Evolutionary conservation across 2,329 filamentous ascomycete genomes (phyloP).

Genomic region (Fusarium devonianum): DNA sequence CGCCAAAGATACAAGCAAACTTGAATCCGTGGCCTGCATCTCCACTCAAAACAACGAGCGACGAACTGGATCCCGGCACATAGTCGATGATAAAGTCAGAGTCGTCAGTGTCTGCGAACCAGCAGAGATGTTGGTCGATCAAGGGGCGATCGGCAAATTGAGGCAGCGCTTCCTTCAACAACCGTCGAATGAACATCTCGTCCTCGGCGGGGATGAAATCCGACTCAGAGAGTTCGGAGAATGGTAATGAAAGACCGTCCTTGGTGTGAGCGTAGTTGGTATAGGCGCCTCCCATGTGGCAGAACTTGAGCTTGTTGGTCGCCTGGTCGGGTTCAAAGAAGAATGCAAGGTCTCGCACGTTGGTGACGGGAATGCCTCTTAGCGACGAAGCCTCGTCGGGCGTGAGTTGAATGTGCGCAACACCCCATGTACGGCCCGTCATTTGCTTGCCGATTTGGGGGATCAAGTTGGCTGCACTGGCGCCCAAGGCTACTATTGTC

Average conservation of each 20-base stretch:
- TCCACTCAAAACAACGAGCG: constrained; percentile 14
- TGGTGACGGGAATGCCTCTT: constrained; percentile 22
- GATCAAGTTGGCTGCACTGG: constrained; percentile 14
- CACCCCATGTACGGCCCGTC: constrained; percentile 23
- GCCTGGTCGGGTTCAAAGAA: constrained; percentile 23
- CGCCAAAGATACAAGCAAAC: constrained; percentile 26
- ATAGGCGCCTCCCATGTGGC: constrained; percentile 26
- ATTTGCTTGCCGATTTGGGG: constrained; percentile 24
- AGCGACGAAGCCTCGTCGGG: constrained; percentile 16
- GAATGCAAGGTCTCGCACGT: constrained; percentile 24
- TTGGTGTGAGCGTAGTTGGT: constrained; percentile 26
- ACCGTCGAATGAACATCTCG: constrained; percentile 15
- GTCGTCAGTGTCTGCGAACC: constrained; percentile 28
- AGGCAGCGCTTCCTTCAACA: constrained; percentile 14
- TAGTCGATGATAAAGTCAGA: constrained; percentile 30
- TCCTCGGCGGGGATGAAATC: constrained; percentile 30
- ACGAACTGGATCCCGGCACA: constrained; percentile 15
- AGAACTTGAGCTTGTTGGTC: constrained; percentile 28
- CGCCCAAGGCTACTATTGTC: constrained; percentile 16
- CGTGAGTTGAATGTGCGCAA: constrained; percentile 24
- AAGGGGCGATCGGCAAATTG: constrained; percentile 10
- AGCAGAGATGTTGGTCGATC: constrained; percentile 24
- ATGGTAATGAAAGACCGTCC: constrained; percentile 19
- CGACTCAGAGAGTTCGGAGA: constrained; percentile 1
- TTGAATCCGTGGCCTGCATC: constrained; percentile 24